A percentile compares a stretch with the other conserved stretches of the same genome.
These are phyloP conservation scores for Eucalyptus victrix DNA, from an alignment of 345 rosid species.

Conservation along the genomic window DNA sequence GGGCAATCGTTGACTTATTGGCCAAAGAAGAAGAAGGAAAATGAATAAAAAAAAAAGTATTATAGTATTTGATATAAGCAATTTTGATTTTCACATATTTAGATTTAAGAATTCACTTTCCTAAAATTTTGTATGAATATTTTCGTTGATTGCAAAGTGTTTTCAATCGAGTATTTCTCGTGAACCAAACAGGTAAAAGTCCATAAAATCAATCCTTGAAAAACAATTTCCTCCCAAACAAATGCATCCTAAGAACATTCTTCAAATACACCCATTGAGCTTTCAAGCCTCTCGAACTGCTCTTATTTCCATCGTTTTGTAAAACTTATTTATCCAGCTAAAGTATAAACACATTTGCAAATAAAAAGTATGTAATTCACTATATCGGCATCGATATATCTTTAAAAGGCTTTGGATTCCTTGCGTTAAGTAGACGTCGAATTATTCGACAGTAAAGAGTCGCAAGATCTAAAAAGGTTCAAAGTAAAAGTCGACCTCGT, in stretches of 20 bases:
- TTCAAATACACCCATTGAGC: background rate
- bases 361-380: background rate
- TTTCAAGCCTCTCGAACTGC: background rate
- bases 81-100: no score
- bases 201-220: no score
- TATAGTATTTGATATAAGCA: no score
- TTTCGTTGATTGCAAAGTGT: rapidly evolving
- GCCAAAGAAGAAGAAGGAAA: no score
- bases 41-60: no score
- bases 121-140: no score
- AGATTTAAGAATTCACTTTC: no score
- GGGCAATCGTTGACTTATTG: rapidly evolving
- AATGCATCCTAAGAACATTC: background rate
- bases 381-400: background rate
- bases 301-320: background rate
- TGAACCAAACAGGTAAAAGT: no score
- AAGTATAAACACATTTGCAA: background rate
- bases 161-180: no score
- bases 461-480: background rate
- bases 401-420: background rate
- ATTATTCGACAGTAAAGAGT: background rate
- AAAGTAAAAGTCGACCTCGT: background rate
- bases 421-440: background rate
- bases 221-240: no score
- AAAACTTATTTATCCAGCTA: background rate